Conservation (phyloP, 345 rosid genomes). For the Noccaea bulbosa region DNA sequence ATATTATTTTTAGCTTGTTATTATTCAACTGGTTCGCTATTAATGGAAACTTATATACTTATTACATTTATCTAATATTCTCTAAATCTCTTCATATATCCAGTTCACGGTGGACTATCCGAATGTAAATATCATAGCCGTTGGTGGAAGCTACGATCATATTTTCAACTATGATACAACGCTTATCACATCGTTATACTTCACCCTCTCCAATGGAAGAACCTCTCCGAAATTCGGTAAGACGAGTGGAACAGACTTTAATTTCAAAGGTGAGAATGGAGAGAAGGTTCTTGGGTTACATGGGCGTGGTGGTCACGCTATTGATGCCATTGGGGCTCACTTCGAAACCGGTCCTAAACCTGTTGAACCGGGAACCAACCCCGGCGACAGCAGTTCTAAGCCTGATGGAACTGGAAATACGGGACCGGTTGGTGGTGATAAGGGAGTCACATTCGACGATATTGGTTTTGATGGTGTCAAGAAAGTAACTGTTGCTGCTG, state of each 20-base stretch:
- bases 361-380: background rate
- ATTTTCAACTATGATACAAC: conserved; percentile 6
- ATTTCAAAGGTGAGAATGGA: background rate
- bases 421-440: background rate
- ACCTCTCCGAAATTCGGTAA: background rate
- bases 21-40: background rate
- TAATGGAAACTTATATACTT: background rate
- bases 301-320: background rate
- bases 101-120: conserved; percentile 1
- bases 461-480: conserved; percentile 2
- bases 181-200: conserved; percentile 1
- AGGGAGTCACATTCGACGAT: background rate
- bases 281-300: background rate
- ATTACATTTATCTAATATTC: too few relatives aligned
- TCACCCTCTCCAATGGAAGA: background rate
- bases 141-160: conserved; percentile 15
- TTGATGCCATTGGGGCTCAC: conserved; percentile 1
- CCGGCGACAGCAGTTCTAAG: background rate
- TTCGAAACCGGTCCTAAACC: conserved; percentile 2
- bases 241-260: background rate
- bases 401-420: background rate
- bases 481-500: background rate
- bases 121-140: background rate
- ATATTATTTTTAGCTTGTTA: background rate
- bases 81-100: too few relatives aligned